A percentile compares a stretch with the other conserved stretches of the same genome.
Evolutionary conservation across 768 basidiomycete species (phyloP).

Genomic region (Steccherinum ochraceum): DNA sequence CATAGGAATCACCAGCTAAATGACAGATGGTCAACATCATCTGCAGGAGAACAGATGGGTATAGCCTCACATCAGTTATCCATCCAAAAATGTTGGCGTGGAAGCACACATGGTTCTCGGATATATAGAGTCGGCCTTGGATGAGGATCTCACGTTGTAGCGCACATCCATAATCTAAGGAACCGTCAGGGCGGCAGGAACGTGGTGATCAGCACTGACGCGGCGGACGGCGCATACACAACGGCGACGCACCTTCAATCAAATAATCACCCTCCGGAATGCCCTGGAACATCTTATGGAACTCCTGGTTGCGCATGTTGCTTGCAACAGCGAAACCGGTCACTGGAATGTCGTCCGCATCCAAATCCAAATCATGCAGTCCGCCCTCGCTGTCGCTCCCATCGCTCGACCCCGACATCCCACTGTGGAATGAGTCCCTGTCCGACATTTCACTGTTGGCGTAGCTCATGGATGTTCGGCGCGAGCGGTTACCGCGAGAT

Average conservation of each 20-base stretch:
- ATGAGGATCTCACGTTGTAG: slow-evolving; percentile 94
- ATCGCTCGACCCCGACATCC: slow-evolving; percentile 17
- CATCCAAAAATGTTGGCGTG: slow-evolving; percentile 99
- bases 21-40: slow-evolving; percentile 10
- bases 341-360: slow-evolving; percentile 78
- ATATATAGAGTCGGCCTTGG: slow-evolving; percentile 93
- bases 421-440: slow-evolving; percentile 16
- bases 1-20: slow-evolving; percentile 83
- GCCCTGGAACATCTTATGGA: slow-evolving; percentile 85
- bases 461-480: slow-evolving; percentile 15
- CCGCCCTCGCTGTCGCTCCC: slow-evolving; percentile 24
- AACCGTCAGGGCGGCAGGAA: slow-evolving; percentile 1
- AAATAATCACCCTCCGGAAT: slow-evolving; percentile 96
- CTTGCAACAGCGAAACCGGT: slow-evolving; percentile 98
- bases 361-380: slow-evolving; percentile 34
- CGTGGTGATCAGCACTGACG: background rate
- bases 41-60: background rate
- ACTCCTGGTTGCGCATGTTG: slow-evolving; percentile 89
- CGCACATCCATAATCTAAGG: slow-evolving; percentile 92
- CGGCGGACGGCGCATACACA: too few relatives aligned
- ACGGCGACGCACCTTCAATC: slow-evolving; percentile 88
- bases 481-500: slow-evolving; percentile 9
- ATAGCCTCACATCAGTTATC: slow-evolving; percentile 83
- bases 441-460: slow-evolving; percentile 18
- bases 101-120: slow-evolving; percentile 99